Evolutionary conservation across 495 filamentous ascomycete species (phyloP).

Genomic region (Penicillium atrosanguineum): DNA sequence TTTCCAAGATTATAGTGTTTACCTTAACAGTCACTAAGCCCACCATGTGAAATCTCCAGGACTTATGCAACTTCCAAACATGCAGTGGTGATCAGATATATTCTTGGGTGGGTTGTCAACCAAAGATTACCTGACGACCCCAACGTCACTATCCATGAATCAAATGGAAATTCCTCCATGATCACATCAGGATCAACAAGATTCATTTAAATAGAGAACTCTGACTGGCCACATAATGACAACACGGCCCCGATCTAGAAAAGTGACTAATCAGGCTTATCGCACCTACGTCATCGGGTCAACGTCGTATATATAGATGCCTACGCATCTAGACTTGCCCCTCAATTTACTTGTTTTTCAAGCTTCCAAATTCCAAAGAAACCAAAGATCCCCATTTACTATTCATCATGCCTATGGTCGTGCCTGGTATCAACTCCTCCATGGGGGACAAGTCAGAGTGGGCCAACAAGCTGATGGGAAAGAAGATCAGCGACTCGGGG

Average conservation of each 20-base stretch:
- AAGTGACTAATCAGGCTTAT: constrained; percentile 11
- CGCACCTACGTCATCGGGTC: constrained; percentile 18
- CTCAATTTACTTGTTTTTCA: background rate
- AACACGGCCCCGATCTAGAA: background rate
- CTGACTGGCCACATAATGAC: constrained; percentile 1
- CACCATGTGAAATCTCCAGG: background rate
- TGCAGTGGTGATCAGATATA: background rate
- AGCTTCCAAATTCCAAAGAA: background rate
- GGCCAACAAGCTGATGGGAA: constrained; percentile 72
- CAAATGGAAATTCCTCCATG: background rate
- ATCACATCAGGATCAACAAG: background rate
- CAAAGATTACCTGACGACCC: background rate
- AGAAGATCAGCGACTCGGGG: constrained; percentile 57
- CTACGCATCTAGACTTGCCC: constrained; percentile 1
- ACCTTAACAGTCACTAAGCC: background rate
- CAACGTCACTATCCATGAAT: background rate
- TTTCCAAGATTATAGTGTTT: too few species aligned
- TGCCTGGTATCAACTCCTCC: constrained; percentile 64
- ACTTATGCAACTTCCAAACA: background rate
- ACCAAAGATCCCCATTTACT: background rate
- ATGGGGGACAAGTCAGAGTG: constrained; percentile 60
- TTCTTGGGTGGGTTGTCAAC: background rate
- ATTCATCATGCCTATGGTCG: constrained; percentile 75
- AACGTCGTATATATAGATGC: constrained; percentile 12
- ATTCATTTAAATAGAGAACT: background rate